Conservation (phyloP, 2,329 filamentous ascomycete genomes). For the Diaporthe sp. region DNA sequence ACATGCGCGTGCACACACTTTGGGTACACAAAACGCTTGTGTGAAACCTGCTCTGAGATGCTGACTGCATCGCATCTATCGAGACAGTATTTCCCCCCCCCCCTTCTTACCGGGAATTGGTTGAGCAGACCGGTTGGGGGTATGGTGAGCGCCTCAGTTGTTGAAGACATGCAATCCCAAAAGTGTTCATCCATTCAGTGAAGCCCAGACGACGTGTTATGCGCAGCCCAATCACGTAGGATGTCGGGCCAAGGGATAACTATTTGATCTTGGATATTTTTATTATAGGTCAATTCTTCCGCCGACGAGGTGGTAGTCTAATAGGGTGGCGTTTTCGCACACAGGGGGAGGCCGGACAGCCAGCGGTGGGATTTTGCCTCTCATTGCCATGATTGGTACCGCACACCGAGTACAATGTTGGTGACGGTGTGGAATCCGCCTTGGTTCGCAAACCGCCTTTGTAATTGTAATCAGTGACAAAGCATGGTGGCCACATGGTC, state of each 20-base stretch:
- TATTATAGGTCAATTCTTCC: neutral
- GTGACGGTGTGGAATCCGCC: neutral
- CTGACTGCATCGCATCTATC: neutral
- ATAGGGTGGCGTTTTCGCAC: neutral
- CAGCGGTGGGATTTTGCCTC: neutral
- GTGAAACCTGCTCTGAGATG: neutral
- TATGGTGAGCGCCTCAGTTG: neutral
- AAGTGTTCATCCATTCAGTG: neutral
- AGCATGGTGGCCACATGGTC: conserved; percentile 21
- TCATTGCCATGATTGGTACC: neutral
- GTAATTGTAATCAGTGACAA: conserved; percentile 33
- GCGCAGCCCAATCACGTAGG: neutral
- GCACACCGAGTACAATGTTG: neutral
- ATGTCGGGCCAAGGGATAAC: neutral
- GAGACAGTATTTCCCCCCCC: too few species aligned
- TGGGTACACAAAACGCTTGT: neutral
- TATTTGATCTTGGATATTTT: neutral
- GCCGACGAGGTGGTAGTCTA: neutral
- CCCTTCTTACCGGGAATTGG: neutral
- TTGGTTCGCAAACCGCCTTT: neutral
- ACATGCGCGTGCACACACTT: neutral
- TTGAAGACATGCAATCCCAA: neutral
- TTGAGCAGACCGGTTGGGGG: too few species aligned
- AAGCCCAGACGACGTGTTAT: neutral
- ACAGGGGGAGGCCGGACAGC: neutral